Conservation (phyloP, 441 rosid genomes). For the Gossypium davidsonii region DNA sequence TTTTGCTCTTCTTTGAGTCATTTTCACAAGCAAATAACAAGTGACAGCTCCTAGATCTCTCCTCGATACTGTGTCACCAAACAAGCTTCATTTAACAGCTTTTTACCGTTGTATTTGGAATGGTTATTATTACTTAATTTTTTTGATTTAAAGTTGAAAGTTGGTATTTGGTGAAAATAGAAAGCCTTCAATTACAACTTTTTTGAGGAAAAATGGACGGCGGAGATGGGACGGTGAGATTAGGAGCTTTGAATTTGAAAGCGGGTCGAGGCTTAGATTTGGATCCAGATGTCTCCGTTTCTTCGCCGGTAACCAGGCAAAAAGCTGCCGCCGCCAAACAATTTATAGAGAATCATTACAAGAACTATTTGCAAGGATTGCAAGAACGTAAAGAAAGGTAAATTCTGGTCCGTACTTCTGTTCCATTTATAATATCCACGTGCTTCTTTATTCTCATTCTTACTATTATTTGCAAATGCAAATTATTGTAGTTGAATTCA, state of each 20-base stretch:
- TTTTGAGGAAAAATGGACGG: conserved; percentile 48
- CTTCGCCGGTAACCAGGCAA: conserved; percentile 91
- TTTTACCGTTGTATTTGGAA: conserved; percentile 2
- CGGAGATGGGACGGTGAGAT: conserved; percentile 69
- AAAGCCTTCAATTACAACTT: not conserved
- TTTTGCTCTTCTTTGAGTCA: conserved; percentile 14
- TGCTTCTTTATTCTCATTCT: not conserved
- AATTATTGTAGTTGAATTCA: not conserved
- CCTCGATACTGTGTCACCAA: conserved; percentile 21
- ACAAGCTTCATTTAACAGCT: conserved; percentile 13
- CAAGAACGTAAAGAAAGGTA: conserved; percentile 92
- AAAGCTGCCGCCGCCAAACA: conserved; percentile 96
- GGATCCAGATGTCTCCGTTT: conserved; percentile 64
- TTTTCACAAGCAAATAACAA: conserved; percentile 26
- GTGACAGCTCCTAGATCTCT: conserved; percentile 44
- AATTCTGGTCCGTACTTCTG: not conserved
- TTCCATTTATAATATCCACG: not conserved
- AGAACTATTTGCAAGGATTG: conserved; percentile 80
- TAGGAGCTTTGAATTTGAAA: conserved; percentile 53
- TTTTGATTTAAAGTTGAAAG: not conserved
- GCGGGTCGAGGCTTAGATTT: conserved; percentile 59
- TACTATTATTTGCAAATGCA: no score
- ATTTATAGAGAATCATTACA: conserved; percentile 93
- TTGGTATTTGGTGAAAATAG: conserved; percentile 4
- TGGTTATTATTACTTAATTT: not conserved